A percentile compares a stretch with the other conserved stretches of the same genome.
Evolutionary conservation across 106 monocot species (phyloP).

Genomic region (Gastrodia elata): DNA sequence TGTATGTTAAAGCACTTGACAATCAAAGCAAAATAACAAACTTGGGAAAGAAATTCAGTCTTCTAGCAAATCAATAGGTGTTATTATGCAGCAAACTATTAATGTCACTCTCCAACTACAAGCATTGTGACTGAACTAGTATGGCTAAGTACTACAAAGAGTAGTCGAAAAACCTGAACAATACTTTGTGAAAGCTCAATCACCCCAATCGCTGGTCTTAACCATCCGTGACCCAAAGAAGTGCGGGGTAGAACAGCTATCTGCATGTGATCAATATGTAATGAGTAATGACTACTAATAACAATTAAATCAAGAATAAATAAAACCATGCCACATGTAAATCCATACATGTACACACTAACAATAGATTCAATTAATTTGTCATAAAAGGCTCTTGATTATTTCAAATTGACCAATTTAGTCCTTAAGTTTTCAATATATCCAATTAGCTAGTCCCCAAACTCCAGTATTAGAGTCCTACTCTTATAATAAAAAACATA

Average conservation of each 20-base stretch:
- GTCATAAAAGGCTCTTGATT: too few relatives aligned
- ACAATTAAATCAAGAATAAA: background rate
- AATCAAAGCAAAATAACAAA: background rate
- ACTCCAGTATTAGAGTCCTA: too few relatives aligned
- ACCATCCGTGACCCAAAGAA: conserved; percentile 80
- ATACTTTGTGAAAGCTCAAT: conserved; percentile 94
- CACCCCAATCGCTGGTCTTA: conserved; percentile 86
- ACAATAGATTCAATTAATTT: too few relatives aligned
- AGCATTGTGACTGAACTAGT: background rate
- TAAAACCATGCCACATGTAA: background rate
- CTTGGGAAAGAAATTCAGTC: background rate
- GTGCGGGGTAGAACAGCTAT: conserved; percentile 76
- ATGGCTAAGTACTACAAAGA: background rate
- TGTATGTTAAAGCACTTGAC: background rate
- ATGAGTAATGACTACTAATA: background rate
- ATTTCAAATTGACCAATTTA: too few relatives aligned
- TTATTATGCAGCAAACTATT: background rate
- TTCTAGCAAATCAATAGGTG: background rate
- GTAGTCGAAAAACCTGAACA: conserved; percentile 47
- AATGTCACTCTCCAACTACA: too few relatives aligned
- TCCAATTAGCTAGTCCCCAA: too few relatives aligned
- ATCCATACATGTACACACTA: background rate
- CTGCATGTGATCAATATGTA: conserved; percentile 28
- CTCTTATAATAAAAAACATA: background rate
- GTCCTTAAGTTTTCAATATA: too few relatives aligned